phyloP scores from a whole-genome alignment of 148 eudicot species.

The Talinum fruticosum region DNA sequence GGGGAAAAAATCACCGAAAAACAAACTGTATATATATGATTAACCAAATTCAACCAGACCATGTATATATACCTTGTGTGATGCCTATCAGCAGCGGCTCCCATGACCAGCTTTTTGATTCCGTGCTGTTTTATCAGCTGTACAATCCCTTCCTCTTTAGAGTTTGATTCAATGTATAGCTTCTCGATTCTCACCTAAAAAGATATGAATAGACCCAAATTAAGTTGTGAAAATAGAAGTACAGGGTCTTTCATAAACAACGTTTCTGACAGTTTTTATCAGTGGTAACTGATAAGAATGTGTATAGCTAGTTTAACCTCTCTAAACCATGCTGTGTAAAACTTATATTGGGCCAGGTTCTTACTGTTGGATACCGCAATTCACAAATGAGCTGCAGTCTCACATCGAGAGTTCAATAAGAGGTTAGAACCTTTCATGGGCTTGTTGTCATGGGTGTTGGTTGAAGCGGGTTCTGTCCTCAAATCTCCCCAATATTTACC shows the following conservation, averaged over 20 bases:
- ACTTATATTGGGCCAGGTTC: no score
- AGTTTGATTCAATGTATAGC: conserved; percentile 36
- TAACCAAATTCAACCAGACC: background rate
- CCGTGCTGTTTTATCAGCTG: conserved; percentile 47
- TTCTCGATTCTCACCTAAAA: conserved; percentile 39
- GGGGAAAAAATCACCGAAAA: background rate
- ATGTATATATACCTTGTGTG: conserved; percentile 43
- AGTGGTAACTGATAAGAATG: background rate
- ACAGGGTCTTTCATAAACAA: background rate
- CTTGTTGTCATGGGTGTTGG: no score
- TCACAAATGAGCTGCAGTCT: no score
- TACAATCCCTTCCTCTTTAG: conserved; percentile 70
- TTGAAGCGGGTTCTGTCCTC: no score
- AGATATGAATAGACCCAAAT: background rate
- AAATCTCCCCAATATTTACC: no score
- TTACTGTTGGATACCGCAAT: no score
- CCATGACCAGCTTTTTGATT: conserved; percentile 72
- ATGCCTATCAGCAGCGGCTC: conserved; percentile 61
- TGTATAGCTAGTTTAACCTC: background rate
- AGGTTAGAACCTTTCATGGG: no score
- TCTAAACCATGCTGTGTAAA: no score
- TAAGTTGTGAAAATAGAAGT: no score
- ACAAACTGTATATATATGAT: background rate
- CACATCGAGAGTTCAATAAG: no score
- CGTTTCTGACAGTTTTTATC: background rate